Percentiles rank a stretch among this genome's conserved stretches.
phyloP scores from a whole-genome alignment of 257 asterid species.

The Craterostigma plantagineum region DNA sequence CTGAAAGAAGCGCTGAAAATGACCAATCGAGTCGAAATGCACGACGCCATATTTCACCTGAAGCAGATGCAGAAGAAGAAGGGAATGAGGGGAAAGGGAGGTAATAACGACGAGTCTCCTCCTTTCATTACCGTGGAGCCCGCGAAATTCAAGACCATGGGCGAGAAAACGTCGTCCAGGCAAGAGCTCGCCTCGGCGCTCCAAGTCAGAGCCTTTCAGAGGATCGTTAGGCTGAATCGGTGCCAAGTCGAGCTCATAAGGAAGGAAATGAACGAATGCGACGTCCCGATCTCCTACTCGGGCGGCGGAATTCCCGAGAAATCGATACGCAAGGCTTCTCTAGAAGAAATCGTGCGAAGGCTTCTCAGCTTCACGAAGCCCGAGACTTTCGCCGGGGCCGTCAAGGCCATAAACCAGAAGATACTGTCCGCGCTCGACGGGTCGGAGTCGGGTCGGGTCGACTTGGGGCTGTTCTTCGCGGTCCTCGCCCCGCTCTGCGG shows the following conservation, averaged over 20 bases:
- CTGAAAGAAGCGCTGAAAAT: conserved; percentile 87
- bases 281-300: conserved; percentile 65
- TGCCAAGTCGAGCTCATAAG: conserved; percentile 63
- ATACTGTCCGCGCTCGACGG: conserved; percentile 67
- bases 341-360: conserved; percentile 62
- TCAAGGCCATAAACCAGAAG: conserved; percentile 84
- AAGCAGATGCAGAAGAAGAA: conserved; percentile 83
- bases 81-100: conserved; percentile 36
- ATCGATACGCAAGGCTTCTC: conserved; percentile 79
- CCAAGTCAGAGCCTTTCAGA: conserved; percentile 75
- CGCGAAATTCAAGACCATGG: conserved; percentile 53
- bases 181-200: conserved; percentile 57
- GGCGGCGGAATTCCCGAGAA: conserved; percentile 68
- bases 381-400: conserved; percentile 89
- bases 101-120: conserved; percentile 47
- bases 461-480: conserved; percentile 84
- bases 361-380: conserved; percentile 77
- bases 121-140: conserved; percentile 46
- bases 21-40: conserved; percentile 90
- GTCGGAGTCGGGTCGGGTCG: conserved; percentile 71
- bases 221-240: conserved; percentile 76
- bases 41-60: conserved; percentile 76
- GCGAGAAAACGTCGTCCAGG: conserved; percentile 62
- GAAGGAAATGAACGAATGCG: conserved; percentile 76
- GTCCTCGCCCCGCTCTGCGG: conserved; percentile 71